phyloP scores from a whole-genome alignment of 768 basidiomycete species.

The Boletellus ananiceps region DNA sequence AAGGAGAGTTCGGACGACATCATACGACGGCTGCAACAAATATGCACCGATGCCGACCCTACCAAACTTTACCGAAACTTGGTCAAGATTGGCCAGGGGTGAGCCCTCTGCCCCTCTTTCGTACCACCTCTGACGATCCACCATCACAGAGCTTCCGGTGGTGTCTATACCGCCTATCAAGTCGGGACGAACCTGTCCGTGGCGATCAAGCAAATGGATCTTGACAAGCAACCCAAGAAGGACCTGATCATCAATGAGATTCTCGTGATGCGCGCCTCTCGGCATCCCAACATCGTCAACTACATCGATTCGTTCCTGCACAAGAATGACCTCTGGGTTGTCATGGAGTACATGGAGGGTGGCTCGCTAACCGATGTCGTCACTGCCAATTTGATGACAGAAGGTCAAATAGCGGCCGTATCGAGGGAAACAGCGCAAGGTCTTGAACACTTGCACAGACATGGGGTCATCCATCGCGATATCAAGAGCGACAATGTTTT shows the following conservation, averaged over 20 bases:
- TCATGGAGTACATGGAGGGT: conserved; percentile 99
- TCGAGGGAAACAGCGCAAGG: conserved; percentile 91
- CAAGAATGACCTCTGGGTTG: conserved; percentile 98
- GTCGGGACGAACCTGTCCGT: conserved; percentile 91
- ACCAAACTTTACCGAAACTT: conserved; percentile 88
- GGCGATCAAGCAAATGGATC: conserved; percentile 99
- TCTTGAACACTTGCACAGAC: conserved; percentile 88
- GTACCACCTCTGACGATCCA: conserved; percentile 3
- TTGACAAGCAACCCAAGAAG: conserved; percentile 99
- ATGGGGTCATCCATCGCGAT: conserved; percentile 97
- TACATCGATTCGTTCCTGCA: conserved; percentile 98
- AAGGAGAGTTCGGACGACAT: conserved; percentile 84
- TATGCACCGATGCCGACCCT: conserved; percentile 97
- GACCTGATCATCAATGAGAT: conserved; percentile 99
- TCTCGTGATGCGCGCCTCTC: conserved; percentile 94
- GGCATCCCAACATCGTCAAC: conserved; percentile 99
- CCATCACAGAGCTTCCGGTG: conserved; percentile 78
- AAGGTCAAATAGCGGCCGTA: conserved; percentile 97
- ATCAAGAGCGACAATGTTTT: conserved; percentile 99
- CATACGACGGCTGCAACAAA: conserved; percentile 83
- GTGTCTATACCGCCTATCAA: conserved; percentile 98
- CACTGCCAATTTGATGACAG: conserved; percentile 87
- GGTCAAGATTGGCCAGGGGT: conserved; percentile 99
- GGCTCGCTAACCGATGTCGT: conserved; percentile 93
- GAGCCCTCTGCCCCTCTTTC: conserved; percentile 24